These are phyloP conservation scores for Pythium grandisporangium DNA, from an alignment of 352 stramenopile genomes.

Conservation along the genomic window DNA sequence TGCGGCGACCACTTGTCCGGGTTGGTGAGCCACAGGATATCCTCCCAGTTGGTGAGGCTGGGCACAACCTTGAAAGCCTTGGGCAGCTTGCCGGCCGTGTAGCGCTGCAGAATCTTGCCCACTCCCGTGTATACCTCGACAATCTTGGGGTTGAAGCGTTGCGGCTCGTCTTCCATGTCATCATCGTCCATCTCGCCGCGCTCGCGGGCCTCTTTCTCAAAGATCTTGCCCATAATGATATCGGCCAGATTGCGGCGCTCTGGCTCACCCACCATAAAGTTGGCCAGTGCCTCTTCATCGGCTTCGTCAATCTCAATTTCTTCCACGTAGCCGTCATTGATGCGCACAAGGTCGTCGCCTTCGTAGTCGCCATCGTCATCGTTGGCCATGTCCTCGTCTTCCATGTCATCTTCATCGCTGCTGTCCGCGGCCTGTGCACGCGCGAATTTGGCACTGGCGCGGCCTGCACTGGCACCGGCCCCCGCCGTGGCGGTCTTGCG, in stretches of 20 bases:
- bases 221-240: constrained; percentile 99
- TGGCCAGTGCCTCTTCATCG: constrained; percentile 79
- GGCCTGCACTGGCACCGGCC: constrained; percentile 3
- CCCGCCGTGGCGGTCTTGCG: constrained; percentile 12
- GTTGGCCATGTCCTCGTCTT: constrained; percentile 77
- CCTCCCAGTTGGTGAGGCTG: constrained; percentile 98
- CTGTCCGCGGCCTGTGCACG: constrained; percentile 27
- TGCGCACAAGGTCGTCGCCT: constrained; percentile 79
- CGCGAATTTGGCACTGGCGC: constrained; percentile 9
- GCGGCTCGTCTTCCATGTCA: constrained; percentile 42
- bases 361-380: constrained; percentile 86
- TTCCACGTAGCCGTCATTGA: constrained; percentile 90
- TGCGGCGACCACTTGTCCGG: constrained; percentile 98
- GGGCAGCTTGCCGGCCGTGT: constrained; percentile 97
- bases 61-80: constrained; percentile 99
- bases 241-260: constrained; percentile 94
- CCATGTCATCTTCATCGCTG: constrained; percentile 53
- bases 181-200: constrained; percentile 76
- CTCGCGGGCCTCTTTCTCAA: constrained; percentile 90
- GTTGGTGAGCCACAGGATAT: constrained; percentile 95
- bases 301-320: constrained; percentile 85
- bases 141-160: constrained; percentile 90
- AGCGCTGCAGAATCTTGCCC: constrained; percentile 94
- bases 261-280: constrained; percentile 77
- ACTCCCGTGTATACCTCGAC: constrained; percentile 98